phyloP scores from a whole-genome alignment of 257 asterid species.

The Thymus quinquecostatus region DNA sequence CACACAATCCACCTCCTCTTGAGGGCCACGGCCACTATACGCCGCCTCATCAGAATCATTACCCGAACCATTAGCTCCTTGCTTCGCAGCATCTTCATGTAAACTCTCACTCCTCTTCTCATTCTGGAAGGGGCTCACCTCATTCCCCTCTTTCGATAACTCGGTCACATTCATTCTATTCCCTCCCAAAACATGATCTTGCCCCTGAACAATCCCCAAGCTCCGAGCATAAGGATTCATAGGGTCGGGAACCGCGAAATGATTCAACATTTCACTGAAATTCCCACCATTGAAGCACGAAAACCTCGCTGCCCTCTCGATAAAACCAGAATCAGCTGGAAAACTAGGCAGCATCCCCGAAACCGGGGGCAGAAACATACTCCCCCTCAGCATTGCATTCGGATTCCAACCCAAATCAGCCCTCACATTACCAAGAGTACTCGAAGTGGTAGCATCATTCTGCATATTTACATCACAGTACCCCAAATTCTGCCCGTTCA shows the following conservation, averaged over 20 bases:
- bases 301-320: constrained; percentile 87
- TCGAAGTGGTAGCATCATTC: constrained; percentile 44
- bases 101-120: constrained; percentile 49
- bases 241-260: constrained; percentile 43
- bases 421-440: constrained; percentile 39
- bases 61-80: constrained; percentile 45
- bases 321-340: constrained; percentile 82
- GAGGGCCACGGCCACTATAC: constrained; percentile 68
- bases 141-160: constrained; percentile 45
- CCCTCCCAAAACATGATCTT: constrained; percentile 45
- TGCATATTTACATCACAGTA: constrained; percentile 54
- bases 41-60: constrained; percentile 72
- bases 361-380: constrained; percentile 55
- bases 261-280: constrained; percentile 59
- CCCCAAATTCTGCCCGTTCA: constrained; percentile 54
- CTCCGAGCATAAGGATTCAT: constrained; percentile 47
- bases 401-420: constrained; percentile 52
- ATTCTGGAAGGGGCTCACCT: constrained; percentile 52
- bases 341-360: constrained; percentile 66
- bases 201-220: constrained; percentile 48
- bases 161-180: constrained; percentile 40
- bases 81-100: constrained; percentile 54
- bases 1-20: constrained; percentile 51
- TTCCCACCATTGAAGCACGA: constrained; percentile 88
- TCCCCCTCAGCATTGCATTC: constrained; percentile 56